Evolutionary conservation across 2,329 filamentous ascomycete genomes (phyloP), one percentile per base, ranked within the genome.

Genomic region (Colletotrichum sp.): DNA sequence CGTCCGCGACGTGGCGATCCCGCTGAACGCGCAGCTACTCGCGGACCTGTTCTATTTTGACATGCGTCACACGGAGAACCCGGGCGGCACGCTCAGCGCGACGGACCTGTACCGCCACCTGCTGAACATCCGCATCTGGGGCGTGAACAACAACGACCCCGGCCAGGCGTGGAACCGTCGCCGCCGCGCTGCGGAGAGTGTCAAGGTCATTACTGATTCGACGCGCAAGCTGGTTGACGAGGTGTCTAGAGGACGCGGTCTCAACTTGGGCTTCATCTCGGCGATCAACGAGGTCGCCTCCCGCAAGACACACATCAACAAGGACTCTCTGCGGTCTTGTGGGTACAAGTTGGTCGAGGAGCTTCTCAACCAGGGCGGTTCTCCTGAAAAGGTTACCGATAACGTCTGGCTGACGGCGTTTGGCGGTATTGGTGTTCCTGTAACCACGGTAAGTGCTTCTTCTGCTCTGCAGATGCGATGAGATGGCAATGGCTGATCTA

Each of bases 31-130:
- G 4, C 83, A 87, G 57, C 87, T 90, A 78, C 84, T 91, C 2
- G 86, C 89, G 0, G 87, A 91, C 55, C 82, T 90, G 15, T 90
- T 91, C 79, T 90, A 89, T 66, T 83, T 92, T 38, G 91, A 91
- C 5, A 77, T 93, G 34, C 89, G 90, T 76, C 88, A 87, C 0
- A 81, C 85, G 0, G 85, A 90, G 76, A 86, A 88, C 24, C 90
- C 90, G 0, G 82, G 83, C 12, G 90, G 90, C 12, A 80, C 78
- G 1, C 82, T 86, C n/a, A 79, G 81, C 5, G 76, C 79, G 2
- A 79, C 84, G 1, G 82, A 87, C 21, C 76, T 89, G 33, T 89
- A 87, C 78, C 80, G 80, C 2, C 75, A 83, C 24, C 79, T 88
- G 27, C 77, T 86, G 21, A 81, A 87, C 69, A 80, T 88, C 29